These are phyloP conservation scores for Marchantia paleacea DNA, from an alignment of 225 moss, liverwort and hornwort genomes.

Conservation along the genomic window DNA sequence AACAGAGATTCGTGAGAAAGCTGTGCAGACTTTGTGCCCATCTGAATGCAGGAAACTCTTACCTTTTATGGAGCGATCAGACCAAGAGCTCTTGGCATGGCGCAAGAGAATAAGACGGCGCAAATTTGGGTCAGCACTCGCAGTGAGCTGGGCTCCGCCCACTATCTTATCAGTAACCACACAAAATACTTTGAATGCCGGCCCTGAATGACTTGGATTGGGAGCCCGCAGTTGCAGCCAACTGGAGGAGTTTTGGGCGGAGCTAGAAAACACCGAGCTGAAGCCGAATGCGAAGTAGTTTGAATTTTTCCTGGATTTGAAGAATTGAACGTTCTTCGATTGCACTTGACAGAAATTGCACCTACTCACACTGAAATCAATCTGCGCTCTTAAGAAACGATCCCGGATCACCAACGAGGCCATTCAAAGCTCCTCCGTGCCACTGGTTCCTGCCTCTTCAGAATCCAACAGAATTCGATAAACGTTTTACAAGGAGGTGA, in stretches of 20 bases:
- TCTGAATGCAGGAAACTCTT: not conserved
- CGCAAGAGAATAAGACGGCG: conserved; percentile 48
- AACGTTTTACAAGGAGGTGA: not conserved
- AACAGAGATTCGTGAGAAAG: not conserved
- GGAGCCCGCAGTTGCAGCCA: conserved; percentile 18
- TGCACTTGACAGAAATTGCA: not conserved
- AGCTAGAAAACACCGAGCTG: conserved; percentile 10
- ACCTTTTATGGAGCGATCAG: conserved; percentile 50
- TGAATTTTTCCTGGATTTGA: not conserved
- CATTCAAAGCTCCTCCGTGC: conserved; percentile 25
- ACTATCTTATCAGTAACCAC: conserved; percentile 36
- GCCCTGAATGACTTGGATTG: not conserved
- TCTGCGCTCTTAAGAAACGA: not conserved
- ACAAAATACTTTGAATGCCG: conserved; percentile 23
- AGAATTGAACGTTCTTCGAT: not conserved
- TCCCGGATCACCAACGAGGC: conserved; percentile 38
- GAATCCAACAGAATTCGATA: not conserved
- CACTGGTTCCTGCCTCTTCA: not conserved
- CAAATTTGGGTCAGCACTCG: conserved; percentile 31
- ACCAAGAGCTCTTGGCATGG: conserved; percentile 50
- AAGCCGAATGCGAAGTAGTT: conserved; percentile 1
- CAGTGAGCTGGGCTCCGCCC: conserved; percentile 34
- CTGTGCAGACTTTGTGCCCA: not conserved
- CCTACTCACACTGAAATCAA: conserved; percentile 10
- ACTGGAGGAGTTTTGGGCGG: not conserved